Conservation (phyloP, 495 filamentous ascomycete genomes). For the Podospora bellae-mahoneyi region DNA sequence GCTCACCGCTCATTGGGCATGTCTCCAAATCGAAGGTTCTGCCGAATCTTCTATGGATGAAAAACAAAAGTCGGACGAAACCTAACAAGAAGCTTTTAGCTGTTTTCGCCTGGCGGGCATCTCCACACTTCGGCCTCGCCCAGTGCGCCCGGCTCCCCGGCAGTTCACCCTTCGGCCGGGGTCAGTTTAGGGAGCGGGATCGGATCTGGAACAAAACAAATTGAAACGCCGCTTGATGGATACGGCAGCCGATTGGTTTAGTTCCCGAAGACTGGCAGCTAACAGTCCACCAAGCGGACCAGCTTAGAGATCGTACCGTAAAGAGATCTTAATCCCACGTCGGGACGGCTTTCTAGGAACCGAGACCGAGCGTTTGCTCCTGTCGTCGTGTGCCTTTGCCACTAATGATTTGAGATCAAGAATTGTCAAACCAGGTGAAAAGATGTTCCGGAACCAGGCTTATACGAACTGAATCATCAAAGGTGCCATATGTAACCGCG, state of each 20-base stretch:
- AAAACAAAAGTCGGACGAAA: neutral
- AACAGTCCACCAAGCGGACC: neutral
- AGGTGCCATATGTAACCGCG: neutral
- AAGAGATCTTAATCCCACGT: neutral
- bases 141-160: neutral
- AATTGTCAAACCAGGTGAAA: neutral
- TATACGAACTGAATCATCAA: too few species aligned
- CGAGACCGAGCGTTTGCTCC: neutral
- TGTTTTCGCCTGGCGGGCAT: neutral
- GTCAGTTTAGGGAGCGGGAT: neutral
- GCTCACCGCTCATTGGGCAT: neutral
- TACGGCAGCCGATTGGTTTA: neutral
- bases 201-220: neutral
- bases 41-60: neutral
- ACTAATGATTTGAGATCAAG: neutral
- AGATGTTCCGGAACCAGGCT: neutral
- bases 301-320: neutral
- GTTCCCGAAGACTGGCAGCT: neutral
- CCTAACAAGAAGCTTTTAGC: neutral
- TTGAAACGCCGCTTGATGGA: neutral
- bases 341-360: neutral
- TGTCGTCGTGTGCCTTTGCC: neutral
- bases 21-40: neutral
- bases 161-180: too few species aligned
- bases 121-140: neutral